Evolutionary conservation across 2,329 filamentous ascomycete genomes (phyloP), one percentile per base, ranked within the genome.

Genomic region (Fonsecaea pugnacius): DNA sequence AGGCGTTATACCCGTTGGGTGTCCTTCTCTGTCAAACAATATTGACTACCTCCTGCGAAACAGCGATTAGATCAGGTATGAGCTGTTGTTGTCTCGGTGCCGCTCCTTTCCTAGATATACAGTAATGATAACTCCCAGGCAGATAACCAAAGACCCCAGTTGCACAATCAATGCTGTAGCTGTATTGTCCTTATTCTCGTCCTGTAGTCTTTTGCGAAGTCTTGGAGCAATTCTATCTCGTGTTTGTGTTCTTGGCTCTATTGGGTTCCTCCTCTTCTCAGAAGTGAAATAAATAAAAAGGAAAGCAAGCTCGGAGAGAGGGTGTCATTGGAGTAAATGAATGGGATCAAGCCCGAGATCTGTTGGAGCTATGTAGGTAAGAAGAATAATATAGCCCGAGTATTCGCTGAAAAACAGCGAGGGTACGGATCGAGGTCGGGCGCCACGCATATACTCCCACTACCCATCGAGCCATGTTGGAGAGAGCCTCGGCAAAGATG

Each of bases 401-500:
- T 14, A 48, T 24, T 48, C 43, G 43, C 10, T n/a, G n/a, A 43
- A 8, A 43, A 18, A 43, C 1, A 18, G 16, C 27, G 40, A 24
- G 40, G 40, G 40, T 46, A 21, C 40, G 40, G 40, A 46, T 46
- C n/a, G 40, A 46, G 40, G n/a, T 18, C 40, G 40, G 40, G 18
- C 40, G 40, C 40, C 14, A 38, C 38, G 38, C 14, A 40, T 40
- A n/a, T 30, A 30, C 27, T 30, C 27, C 16, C 6, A n/a, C 14
- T n/a, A 5, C 16, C 38, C 36, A n/a, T n/a, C 16, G 5, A 36
- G 18, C 10, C 24, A 10, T 46, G n/a, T 46, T 46, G 40, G 40
- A 27, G 43, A 48, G 18, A 48, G 43, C 43, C 43, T 48, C 43
- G 43, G 43, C 43, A 48, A n/a, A n/a, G n/a, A 48, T 46, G 9